Evolutionary conservation across 2,329 filamentous ascomycete genomes (phyloP).

Genomic region (Pyrenophora seminiperda): DNA sequence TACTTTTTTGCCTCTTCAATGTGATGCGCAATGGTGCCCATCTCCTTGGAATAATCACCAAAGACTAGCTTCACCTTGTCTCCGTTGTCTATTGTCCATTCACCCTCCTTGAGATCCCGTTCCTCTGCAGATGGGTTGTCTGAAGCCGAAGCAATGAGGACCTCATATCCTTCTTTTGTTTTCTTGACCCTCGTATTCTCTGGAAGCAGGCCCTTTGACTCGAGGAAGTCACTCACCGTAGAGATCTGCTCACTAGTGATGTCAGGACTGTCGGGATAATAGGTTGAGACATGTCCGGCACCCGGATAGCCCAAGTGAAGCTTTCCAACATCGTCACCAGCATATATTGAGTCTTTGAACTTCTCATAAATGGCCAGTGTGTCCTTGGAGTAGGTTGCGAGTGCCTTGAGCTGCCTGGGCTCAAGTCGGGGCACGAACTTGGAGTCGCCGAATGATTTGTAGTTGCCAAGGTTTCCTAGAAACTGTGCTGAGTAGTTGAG

Average conservation of each 20-base stretch:
- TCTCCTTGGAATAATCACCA: constrained; percentile 54
- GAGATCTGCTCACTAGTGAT: constrained; percentile 57
- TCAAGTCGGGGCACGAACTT: constrained; percentile 59
- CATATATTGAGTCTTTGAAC: constrained; percentile 54
- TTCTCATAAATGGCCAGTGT: constrained; percentile 50
- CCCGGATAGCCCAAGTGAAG: constrained; percentile 59
- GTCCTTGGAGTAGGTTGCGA: constrained; percentile 50
- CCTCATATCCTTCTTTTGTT: constrained; percentile 52
- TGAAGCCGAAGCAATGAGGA: constrained; percentile 56
- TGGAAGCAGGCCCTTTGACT: constrained; percentile 53
- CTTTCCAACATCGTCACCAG: constrained; percentile 48
- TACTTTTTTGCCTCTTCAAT: constrained; percentile 55
- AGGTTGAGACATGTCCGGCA: constrained; percentile 55
- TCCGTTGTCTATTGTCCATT: constrained; percentile 54
- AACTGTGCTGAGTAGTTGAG: constrained; percentile 53
- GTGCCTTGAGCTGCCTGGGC: constrained; percentile 50
- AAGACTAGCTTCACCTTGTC: constrained; percentile 54
- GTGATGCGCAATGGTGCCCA: constrained; percentile 54
- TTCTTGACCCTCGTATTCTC: constrained; percentile 58
- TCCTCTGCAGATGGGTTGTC: constrained; percentile 47
- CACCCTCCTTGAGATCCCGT: constrained; percentile 51
- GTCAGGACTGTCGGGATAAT: constrained; percentile 56
- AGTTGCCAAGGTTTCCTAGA: constrained; percentile 61
- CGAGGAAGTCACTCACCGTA: constrained; percentile 53
- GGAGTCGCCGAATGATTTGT: constrained; percentile 57